phyloP scores from a whole-genome alignment of 495 filamentous ascomycete genomes.

The Hypomontagnella submonticulosa region DNA sequence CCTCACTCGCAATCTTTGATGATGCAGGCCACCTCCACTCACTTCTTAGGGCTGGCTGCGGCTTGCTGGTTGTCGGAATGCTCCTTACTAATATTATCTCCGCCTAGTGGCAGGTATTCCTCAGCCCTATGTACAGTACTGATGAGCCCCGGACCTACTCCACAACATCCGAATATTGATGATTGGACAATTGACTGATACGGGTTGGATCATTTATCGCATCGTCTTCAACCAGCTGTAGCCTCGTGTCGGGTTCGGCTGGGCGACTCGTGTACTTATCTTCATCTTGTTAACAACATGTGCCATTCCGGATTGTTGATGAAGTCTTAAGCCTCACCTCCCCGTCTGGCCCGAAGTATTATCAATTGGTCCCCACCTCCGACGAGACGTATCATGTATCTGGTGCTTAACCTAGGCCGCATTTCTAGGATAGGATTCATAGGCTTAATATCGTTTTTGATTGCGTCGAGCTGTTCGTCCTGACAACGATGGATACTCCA shows the following conservation, averaged over 20 bases:
- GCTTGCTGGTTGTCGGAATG: constrained; percentile 46
- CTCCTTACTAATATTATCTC: constrained; percentile 49
- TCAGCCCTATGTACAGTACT: no score
- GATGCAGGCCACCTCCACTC: constrained; percentile 26
- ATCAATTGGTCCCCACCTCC: no score
- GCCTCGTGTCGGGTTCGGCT: constrained; percentile 17
- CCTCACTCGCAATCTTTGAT: constrained; percentile 13
- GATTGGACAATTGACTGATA: no score
- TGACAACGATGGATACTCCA: no score
- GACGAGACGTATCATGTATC: no score
- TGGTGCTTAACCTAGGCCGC: no score
- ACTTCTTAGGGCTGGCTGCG: constrained; percentile 18
- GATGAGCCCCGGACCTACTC: no score
- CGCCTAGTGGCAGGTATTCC: constrained; percentile 71
- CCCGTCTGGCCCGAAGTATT: not conserved
- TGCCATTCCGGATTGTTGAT: not conserved
- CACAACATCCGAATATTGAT: no score
- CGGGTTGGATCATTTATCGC: constrained; percentile 26
- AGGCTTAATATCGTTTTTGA: no score
- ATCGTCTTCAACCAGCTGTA: constrained; percentile 19
- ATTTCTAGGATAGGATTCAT: no score
- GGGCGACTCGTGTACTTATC: constrained; percentile 20
- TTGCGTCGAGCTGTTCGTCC: no score
- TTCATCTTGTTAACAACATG: constrained; percentile 18
- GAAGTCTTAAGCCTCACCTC: constrained; percentile 1